Evolutionary conservation across 2,329 filamentous ascomycete species (phyloP).

Genomic region (Boeremia lycopersici): DNA sequence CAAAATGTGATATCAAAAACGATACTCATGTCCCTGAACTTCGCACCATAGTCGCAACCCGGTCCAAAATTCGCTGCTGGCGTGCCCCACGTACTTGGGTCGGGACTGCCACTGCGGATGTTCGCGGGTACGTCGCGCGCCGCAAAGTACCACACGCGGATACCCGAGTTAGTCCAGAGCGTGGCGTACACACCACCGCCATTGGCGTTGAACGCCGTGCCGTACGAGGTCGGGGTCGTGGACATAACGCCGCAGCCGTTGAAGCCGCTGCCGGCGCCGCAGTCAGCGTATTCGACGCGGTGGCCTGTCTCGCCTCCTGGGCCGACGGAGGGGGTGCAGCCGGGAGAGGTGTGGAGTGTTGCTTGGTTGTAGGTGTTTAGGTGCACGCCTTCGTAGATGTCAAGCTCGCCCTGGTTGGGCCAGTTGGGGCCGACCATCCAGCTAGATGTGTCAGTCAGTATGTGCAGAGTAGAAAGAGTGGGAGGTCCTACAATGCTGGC

Average conservation of each 20-base stretch:
- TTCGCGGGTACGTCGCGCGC: slow-evolving; percentile 50
- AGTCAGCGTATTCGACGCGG: slow-evolving; percentile 40
- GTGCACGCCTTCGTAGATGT: slow-evolving; percentile 47
- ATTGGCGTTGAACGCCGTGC: slow-evolving; percentile 48
- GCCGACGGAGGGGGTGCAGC: slow-evolving; percentile 42
- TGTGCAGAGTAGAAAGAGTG: no score
- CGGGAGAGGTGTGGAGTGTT: slow-evolving; percentile 46
- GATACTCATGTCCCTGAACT: slow-evolving; percentile 46
- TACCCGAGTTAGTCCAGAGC: slow-evolving; percentile 49
- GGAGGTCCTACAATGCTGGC: slow-evolving; percentile 45
- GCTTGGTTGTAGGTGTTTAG: slow-evolving; percentile 45
- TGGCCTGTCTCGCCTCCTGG: slow-evolving; percentile 40
- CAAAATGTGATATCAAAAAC: slow-evolving; percentile 61
- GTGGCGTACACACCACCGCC: slow-evolving; percentile 53
- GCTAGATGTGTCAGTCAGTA: slow-evolving; percentile 23
- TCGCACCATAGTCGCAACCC: slow-evolving; percentile 45
- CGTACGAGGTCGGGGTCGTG: slow-evolving; percentile 40
- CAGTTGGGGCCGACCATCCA: slow-evolving; percentile 50
- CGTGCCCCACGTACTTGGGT: slow-evolving; percentile 51
- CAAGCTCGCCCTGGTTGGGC: slow-evolving; percentile 48
- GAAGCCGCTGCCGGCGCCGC: slow-evolving; percentile 44
- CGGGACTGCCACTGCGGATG: slow-evolving; percentile 48
- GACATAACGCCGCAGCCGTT: slow-evolving; percentile 42
- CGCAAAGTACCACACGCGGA: slow-evolving; percentile 57
- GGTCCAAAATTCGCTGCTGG: slow-evolving; percentile 47